These are phyloP conservation scores for Novakomyces olei DNA, from an alignment of 805 yeast genomes.

Conservation along the genomic window DNA sequence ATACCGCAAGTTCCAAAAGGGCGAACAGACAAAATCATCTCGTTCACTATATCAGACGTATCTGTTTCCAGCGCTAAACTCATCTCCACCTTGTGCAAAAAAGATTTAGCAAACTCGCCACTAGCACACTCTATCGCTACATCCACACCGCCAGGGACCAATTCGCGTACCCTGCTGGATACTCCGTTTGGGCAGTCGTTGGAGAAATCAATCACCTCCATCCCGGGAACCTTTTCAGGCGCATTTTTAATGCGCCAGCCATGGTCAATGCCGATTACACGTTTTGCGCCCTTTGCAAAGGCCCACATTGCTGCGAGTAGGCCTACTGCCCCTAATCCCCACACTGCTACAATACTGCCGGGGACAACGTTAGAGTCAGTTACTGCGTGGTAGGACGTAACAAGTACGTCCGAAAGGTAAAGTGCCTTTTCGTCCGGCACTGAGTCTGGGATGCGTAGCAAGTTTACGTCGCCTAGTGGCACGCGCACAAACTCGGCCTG, in stretches of 20 bases:
- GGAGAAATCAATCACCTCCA: conserved; percentile 5
- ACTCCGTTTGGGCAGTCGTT: conserved; percentile 2
- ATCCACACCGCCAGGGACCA: conserved; percentile 8
- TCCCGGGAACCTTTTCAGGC: conserved; percentile 7
- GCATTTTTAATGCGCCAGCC: too few species aligned
- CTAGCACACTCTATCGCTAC: conserved; percentile 10
- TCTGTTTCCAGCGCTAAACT: conserved; percentile 5
- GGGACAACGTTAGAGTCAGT: conserved; percentile 6
- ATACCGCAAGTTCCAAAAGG: conserved; percentile 8
- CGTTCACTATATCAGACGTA: conserved; percentile 7
- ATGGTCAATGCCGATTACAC: conserved; percentile 9
- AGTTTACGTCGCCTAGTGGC: conserved; percentile 31
- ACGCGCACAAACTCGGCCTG: conserved; percentile 41
- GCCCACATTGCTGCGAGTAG: conserved; percentile 8
- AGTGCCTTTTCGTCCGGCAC: conserved; percentile 8
- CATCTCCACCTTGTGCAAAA: conserved; percentile 4
- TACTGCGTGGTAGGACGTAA: conserved; percentile 9
- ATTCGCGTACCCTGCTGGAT: conserved; percentile 2
- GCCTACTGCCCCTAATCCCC: conserved; percentile 6
- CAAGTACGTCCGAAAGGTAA: conserved; percentile 9
- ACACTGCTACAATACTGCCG: conserved; percentile 9
- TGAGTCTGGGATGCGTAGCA: conserved; percentile 22
- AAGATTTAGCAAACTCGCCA: conserved; percentile 2
- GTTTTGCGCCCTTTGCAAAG: conserved; percentile 6
- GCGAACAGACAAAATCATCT: conserved; percentile 8